A percentile compares a stretch with the other conserved stretches of the same genome.
These are phyloP conservation scores for Laburnicola sp. DNA, from an alignment of 2,329 filamentous ascomycete genomes.

Conservation along the genomic window DNA sequence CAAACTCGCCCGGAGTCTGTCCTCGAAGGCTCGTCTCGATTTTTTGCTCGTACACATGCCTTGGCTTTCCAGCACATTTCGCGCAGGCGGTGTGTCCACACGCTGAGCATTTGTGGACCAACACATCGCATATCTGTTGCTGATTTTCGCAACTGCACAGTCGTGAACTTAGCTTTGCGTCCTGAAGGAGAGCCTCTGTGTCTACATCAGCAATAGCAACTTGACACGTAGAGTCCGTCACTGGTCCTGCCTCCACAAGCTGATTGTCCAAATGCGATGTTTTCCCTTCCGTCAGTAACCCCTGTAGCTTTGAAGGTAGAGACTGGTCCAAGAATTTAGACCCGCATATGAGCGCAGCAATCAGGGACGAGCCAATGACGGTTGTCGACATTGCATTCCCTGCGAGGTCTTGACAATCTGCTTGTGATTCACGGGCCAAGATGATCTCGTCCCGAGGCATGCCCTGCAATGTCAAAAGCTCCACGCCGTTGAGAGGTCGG, in stretches of 20 bases:
- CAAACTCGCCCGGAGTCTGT: neutral
- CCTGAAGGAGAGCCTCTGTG: neutral
- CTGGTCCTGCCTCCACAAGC: too few relatives aligned
- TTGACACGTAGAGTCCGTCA: neutral
- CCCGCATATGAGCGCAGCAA: too few relatives aligned
- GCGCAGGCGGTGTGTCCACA: constrained; percentile 1
- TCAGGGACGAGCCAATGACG: too few relatives aligned
- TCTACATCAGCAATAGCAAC: neutral
- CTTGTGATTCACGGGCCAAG: constrained; percentile 61
- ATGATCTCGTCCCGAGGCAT: constrained; percentile 65
- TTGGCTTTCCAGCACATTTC: neutral
- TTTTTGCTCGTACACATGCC: neutral
- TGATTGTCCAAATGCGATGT: too few relatives aligned
- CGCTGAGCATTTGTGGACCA: neutral
- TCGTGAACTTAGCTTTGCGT: neutral
- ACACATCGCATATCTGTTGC: neutral
- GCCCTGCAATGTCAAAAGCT: constrained; percentile 69
- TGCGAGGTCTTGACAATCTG: constrained; percentile 68
- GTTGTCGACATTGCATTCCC: constrained; percentile 81
- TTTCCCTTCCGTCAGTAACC: too few relatives aligned
- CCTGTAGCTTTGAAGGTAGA: too few relatives aligned
- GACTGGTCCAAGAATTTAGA: too few relatives aligned
- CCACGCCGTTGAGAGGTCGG: constrained; percentile 63
- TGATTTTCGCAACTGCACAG: neutral
- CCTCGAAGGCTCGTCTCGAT: neutral